Conservation (phyloP, 192 early-diverging fungal genomes). For the Backusella australiensis region DNA sequence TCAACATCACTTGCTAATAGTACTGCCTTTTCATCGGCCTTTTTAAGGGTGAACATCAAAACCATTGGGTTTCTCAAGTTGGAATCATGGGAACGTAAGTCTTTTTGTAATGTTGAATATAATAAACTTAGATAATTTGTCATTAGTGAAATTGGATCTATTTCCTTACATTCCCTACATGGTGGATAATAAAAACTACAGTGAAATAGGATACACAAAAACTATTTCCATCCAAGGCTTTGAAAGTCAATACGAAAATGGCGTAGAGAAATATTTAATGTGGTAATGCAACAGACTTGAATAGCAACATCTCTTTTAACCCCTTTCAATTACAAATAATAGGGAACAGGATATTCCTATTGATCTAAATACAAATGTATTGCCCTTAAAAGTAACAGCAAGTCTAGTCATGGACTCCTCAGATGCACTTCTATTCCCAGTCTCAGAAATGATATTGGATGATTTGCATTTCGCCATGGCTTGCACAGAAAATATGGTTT, state of each 20-base stretch:
- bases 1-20: neutral
- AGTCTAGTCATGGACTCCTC: neutral
- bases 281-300: neutral
- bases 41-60: neutral
- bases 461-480: conserved; percentile 1
- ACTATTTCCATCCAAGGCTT: neutral
- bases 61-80: neutral
- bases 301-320: neutral
- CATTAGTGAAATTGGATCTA: neutral
- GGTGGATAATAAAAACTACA: neutral
- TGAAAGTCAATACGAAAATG: conserved; percentile 1
- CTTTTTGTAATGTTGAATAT: neutral
- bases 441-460: conserved; percentile 1
- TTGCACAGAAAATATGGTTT: neutral
- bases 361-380: neutral
- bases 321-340: no score
- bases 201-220: neutral
- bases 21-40: neutral
- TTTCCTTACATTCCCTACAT: neutral
- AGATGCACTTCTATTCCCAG: neutral
- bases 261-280: neutral
- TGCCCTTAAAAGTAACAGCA: neutral
- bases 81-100: neutral
- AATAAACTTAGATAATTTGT: no score
- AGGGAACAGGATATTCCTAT: conserved; percentile 4